Base-by-base conservation (phyloP, 257 asterid species). In the Lycium barbarum region DNA sequence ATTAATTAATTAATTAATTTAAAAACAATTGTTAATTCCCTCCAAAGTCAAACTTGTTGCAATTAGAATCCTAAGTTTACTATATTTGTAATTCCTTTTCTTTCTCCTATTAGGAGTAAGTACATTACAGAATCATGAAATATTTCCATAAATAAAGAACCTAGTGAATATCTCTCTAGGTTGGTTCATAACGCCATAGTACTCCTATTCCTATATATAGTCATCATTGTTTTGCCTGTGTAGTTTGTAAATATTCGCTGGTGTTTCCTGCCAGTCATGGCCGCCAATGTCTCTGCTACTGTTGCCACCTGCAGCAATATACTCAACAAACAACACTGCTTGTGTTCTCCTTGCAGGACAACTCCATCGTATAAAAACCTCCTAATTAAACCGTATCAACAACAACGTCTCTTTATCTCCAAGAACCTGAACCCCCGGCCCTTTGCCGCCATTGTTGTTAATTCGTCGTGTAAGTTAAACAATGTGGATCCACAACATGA, bases 221-320 rank as follows among this genome's bases (percentile, higher is more conserved):
- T 71, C 35, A 9, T 40, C n/a, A 3, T 15, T 45, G 38, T 2
- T 45, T 73, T 45, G 35, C 5, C 10, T 2, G 15, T 72, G 58
- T 45, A 10, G 58, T 45, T 45, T n/a, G 80, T 18, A 43, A 72
- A n/a, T 45, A 57, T 8, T 72, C 38, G 55, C 55, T 51, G 9
- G 55, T 7, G 55, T 51, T 12, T 51, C 11, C 26, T 65, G 70
- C 80, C 40, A 36, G 2, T 61, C 74, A 84, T 90, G 88, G 85
- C 92, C 66, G n/a, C 90, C 76, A 58, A 91, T 81, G 61, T 83
- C 86, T 83, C 88, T 81, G 9, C 78, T 73, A 15, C 87, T 81
- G 2, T 87, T 57, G 7, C 87, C 62, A 7, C 88, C 49, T 26
- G 33, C 33, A 14, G 57, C 80, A 72, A 45, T 72, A 57, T 72